Percentiles rank a stretch among this genome's conserved stretches.
phyloP scores from a whole-genome alignment of 2,329 filamentous ascomycete species.

The Fusarium chaquense region DNA sequence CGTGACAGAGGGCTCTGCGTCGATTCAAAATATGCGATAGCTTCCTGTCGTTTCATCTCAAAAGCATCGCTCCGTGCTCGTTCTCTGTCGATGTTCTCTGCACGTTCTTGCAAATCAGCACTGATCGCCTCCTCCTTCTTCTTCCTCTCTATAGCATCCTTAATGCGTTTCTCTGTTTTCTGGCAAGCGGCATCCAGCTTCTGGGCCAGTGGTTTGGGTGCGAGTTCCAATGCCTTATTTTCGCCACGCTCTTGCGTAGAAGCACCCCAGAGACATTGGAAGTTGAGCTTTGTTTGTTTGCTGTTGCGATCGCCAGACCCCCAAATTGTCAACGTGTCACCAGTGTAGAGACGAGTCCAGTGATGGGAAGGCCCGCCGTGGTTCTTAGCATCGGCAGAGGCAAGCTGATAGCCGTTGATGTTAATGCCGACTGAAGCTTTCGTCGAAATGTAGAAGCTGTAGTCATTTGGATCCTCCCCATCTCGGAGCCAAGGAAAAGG shows the following conservation, averaged over 20 bases:
- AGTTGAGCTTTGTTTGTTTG: constrained; percentile 60
- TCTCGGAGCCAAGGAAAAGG: constrained; percentile 59
- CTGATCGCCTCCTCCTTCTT: constrained; percentile 58
- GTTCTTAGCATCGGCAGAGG: constrained; percentile 66
- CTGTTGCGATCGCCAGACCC: constrained; percentile 56
- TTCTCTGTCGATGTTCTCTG: constrained; percentile 59
- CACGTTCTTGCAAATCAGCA: constrained; percentile 59
- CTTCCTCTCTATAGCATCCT: constrained; percentile 56
- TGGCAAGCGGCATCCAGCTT: constrained; percentile 63
- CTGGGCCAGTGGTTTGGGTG: constrained; percentile 55
- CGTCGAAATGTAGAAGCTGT: constrained; percentile 81
- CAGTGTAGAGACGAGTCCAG: constrained; percentile 79
- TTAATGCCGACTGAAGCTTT: constrained; percentile 81
- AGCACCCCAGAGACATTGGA: constrained; percentile 68
- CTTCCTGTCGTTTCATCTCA: constrained; percentile 61
- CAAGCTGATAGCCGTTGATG: constrained; percentile 78
- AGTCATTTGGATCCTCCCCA: constrained; percentile 62
- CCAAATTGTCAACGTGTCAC: constrained; percentile 82
- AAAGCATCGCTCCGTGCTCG: constrained; percentile 63
- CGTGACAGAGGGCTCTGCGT: constrained; percentile 44
- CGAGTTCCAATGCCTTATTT: constrained; percentile 49
- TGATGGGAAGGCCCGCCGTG: constrained; percentile 66
- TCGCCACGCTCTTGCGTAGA: constrained; percentile 59
- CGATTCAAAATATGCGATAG: constrained; percentile 56
- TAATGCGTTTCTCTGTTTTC: constrained; percentile 59